phyloP scores from a whole-genome alignment of 768 basidiomycete genomes.

The Rhodotorula paludigena region DNA sequence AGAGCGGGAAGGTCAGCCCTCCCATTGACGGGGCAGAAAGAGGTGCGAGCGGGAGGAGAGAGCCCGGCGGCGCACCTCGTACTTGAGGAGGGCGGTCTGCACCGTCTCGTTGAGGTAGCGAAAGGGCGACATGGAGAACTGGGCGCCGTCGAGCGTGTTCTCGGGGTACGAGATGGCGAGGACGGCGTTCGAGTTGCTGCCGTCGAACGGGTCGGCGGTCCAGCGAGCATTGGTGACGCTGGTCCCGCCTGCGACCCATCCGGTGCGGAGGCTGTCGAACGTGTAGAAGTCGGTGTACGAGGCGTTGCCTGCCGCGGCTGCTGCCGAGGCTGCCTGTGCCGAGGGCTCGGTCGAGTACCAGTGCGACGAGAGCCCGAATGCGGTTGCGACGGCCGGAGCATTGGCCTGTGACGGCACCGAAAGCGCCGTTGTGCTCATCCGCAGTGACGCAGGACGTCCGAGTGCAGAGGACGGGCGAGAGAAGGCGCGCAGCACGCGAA shows the following conservation, averaged over 20 bases:
- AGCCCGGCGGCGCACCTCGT: conserved; percentile 3
- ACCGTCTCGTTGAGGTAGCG: not conserved
- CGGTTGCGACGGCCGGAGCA: not conserved
- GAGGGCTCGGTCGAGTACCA: not conserved
- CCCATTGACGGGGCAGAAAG: not conserved
- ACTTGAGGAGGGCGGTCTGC: conserved; percentile 19
- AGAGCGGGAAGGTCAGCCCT: not conserved
- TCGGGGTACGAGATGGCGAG: conserved; percentile 13
- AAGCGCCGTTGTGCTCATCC: too few species aligned
- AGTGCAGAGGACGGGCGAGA: too few species aligned
- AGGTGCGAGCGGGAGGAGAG: not conserved
- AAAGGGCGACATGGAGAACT: conserved; percentile 19
- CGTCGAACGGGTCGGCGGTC: conserved; percentile 11
- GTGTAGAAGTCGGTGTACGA: too few species aligned
- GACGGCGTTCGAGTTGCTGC: not conserved
- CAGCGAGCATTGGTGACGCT: not conserved
- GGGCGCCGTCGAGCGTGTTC: conserved; percentile 11
- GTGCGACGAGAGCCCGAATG: not conserved
- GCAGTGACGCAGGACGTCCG: too few species aligned
- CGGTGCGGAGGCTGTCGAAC: too few species aligned
- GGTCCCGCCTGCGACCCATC: too few species aligned
- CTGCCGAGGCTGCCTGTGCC: too few species aligned
- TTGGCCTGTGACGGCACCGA: not conserved
- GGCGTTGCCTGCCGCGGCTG: too few species aligned
- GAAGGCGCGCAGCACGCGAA: too few species aligned